Evolutionary conservation across 225 moss, liverwort and hornwort genomes (phyloP).

Genomic region (Ulota crispa): DNA sequence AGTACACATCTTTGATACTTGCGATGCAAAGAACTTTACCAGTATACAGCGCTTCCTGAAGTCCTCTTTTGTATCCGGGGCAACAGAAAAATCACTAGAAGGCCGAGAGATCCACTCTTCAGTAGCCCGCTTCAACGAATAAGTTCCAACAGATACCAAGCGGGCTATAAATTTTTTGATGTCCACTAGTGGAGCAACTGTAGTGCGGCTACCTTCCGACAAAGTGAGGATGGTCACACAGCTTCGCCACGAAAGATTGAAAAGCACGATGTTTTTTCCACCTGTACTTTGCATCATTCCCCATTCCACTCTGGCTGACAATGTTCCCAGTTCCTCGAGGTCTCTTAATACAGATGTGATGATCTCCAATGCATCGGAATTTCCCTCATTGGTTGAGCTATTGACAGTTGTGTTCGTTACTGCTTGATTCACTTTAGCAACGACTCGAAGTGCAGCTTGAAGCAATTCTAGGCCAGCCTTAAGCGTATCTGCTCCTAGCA

Average conservation of each 20-base stretch:
- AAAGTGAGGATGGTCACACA: slow-evolving; percentile 64
- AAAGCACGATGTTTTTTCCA: slow-evolving; percentile 53
- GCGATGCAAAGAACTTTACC: slow-evolving; percentile 65
- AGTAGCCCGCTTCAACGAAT: slow-evolving; percentile 62
- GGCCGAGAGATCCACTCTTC: slow-evolving; percentile 52
- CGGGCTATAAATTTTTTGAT: slow-evolving; percentile 46
- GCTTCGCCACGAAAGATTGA: slow-evolving; percentile 79
- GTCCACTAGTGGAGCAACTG: slow-evolving; percentile 60
- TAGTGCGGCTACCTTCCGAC: slow-evolving; percentile 60
- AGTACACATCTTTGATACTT: slow-evolving; percentile 49
- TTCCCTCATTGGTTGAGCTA: slow-evolving; percentile 19
- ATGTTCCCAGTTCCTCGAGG: slow-evolving; percentile 64
- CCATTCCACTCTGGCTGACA: slow-evolving; percentile 63
- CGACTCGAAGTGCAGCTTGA: slow-evolving; percentile 44
- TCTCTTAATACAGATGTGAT: slow-evolving; percentile 54
- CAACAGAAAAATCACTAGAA: slow-evolving; percentile 25
- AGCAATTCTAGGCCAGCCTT: slow-evolving; percentile 48
- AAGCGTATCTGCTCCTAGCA: slow-evolving; percentile 47
- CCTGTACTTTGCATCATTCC: slow-evolving; percentile 39
- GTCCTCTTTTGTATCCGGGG: slow-evolving; percentile 34
- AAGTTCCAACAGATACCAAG: slow-evolving; percentile 56
- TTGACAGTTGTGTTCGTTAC: slow-evolving; percentile 31
- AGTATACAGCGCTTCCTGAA: slow-evolving; percentile 64
- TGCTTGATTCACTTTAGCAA: slow-evolving; percentile 43
- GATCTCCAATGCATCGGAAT: slow-evolving; percentile 51